Percentiles rank a stretch among this genome's conserved stretches.
Evolutionary conservation across 306 rosid genomes (phyloP).

Genomic region (Prunus campanulata): DNA sequence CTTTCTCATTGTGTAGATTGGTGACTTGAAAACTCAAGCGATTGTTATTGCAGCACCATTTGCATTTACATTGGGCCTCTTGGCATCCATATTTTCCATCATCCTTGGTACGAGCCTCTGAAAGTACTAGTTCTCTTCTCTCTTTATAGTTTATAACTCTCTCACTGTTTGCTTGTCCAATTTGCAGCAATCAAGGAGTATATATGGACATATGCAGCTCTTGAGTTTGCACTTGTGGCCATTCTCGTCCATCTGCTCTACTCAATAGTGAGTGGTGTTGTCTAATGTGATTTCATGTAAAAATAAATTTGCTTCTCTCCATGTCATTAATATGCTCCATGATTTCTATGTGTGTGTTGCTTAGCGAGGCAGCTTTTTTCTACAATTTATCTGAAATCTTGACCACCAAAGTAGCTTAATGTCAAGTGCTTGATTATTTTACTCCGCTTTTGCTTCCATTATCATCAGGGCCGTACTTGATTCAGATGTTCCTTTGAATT

Average conservation of each 20-base stretch:
- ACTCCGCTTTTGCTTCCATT: neutral
- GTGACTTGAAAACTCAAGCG: constrained; percentile 77
- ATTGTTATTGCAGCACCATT: constrained; percentile 81
- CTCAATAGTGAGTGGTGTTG: constrained; percentile 51
- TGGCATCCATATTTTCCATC: constrained; percentile 75
- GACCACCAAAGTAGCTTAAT: neutral
- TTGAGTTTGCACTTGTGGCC: constrained; percentile 93
- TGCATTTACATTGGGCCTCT: constrained; percentile 79
- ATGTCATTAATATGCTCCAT: neutral
- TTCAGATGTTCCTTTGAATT: neutral
- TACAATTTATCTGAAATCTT: neutral
- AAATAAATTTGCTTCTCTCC: constrained; percentile 2
- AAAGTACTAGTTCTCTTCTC: neutral
- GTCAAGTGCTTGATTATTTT: neutral
- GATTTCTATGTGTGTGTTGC: neutral
- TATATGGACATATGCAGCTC: constrained; percentile 96
- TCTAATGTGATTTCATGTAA: constrained; percentile 7
- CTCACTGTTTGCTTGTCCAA: constrained; percentile 11
- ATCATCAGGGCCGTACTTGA: neutral
- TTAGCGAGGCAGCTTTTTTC: neutral
- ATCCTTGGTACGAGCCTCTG: constrained; percentile 57
- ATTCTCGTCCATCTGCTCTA: constrained; percentile 69
- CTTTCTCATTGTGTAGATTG: constrained; percentile 53
- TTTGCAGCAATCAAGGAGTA: constrained; percentile 89
- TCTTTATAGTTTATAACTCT: neutral